phyloP scores from a whole-genome alignment of 257 asterid species.

The Plantago major region DNA sequence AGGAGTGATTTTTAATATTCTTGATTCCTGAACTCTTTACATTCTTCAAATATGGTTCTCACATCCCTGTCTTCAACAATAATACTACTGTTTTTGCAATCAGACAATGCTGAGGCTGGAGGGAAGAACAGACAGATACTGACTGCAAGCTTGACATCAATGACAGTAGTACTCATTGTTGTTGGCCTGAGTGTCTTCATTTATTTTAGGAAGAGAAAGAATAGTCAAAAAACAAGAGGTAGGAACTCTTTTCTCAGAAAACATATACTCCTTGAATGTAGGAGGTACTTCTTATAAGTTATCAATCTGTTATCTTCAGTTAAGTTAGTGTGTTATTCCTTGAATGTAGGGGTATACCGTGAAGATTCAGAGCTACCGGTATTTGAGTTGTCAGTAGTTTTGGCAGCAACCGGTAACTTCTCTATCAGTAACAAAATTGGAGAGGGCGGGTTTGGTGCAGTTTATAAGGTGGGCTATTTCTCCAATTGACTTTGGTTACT shows the following conservation, averaged over 20 bases:
- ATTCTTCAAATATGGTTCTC: too few species aligned
- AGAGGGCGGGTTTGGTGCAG: slow-evolving; percentile 7
- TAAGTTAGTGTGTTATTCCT: background rate
- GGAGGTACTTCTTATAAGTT: too few species aligned
- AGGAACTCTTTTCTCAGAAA: background rate
- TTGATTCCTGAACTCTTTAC: too few species aligned
- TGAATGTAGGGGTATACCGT: background rate
- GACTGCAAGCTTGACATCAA: background rate
- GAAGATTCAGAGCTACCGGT: slow-evolving; percentile 8
- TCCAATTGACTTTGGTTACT: background rate
- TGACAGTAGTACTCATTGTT: background rate
- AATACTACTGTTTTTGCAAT: background rate
- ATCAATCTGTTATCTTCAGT: background rate
- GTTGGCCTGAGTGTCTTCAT: background rate
- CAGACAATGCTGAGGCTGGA: background rate
- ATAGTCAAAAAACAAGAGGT: background rate
- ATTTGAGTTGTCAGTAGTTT: background rate
- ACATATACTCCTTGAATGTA: background rate
- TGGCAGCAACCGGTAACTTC: background rate
- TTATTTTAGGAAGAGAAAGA: background rate
- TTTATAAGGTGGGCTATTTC: background rate
- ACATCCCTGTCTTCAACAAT: too few species aligned
- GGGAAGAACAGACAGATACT: background rate
- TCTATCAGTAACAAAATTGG: background rate
- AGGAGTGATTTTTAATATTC: too few species aligned